Evolutionary conservation across 2,329 filamentous ascomycete species (phyloP), one percentile per base, ranked within the genome.

Genomic region (Myriosclerotinia curreyana): DNA sequence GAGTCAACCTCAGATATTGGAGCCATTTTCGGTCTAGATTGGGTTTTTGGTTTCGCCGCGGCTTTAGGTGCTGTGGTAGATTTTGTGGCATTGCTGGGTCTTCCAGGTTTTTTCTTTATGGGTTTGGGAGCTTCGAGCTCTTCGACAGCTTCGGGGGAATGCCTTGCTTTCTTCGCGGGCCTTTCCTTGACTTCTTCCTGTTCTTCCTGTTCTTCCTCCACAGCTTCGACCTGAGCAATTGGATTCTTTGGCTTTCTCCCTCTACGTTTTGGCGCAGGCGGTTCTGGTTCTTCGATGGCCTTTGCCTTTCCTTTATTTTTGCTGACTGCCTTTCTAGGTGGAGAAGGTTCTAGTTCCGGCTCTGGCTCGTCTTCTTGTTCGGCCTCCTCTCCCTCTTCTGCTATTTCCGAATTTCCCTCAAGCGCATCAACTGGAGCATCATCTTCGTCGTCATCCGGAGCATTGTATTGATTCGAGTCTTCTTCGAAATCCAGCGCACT

Each of bases 401-500:
- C 42, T 55, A 62, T 48, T 17, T 68, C 40, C 31, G 51, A 44
- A 40, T 64, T 56, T 67, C 73, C 53, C 56, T 68, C 55, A 67
- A 69, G 56, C 51, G 70, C 70, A 40, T 75, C 75, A 8, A 69
- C 66, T 61, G 71, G 75, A 22, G 71, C 72, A 20, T 75, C 74
- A 44, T 76, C 75, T 11, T 74, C 69, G 40, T 69, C 70, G 34
- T 55, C 64, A 55, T 62, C 50, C 15, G 65, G 67, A 55, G 66
- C 64, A 6, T 71, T 65, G 60, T 70, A 61, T 55, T 72, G 69
- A 50, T 68, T 64, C 14, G 68, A 69, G 42, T 71, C 67, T 25
- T 71, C 71, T 36, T 54, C 65, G n/a, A 67, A 62, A 76, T 82
- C 64, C 84, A 79, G 31, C 83, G 81, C 81, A 84, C 84, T 50